Evolutionary conservation across 345 rosid species (phyloP), one percentile per base, ranked within the genome.

Genomic region (Aquilaria yunnanensis): DNA sequence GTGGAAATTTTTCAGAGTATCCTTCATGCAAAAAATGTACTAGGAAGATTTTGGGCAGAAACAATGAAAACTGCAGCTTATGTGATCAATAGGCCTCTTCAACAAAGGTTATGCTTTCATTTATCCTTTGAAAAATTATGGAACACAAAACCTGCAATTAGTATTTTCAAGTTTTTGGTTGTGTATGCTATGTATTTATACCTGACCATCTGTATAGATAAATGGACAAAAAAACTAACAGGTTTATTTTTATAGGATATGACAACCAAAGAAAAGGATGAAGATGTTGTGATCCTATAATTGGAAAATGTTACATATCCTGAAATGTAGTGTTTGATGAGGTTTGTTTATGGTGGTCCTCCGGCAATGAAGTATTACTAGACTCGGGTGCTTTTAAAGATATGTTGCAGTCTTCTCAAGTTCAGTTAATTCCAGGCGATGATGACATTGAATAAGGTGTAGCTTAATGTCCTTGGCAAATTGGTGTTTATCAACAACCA

Each of bases 251-350:
- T 32, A 8, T 54, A 32, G 51, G 50, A 5, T 53, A 63, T 60
- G 54, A 47, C 30, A 43, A 29, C 4, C 5, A 60, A 11, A 46
- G 41, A 8, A 46, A 60, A 47, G 23, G 64, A 9, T 60, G 64
- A 37, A 60, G 53, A 47, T 66, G 30, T 31, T 56, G 49, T 32
- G 62, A 66, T 47, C 56, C 69, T 9, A 66, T 30, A 32, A 66
- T 32, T 31, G 31, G 31, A 0, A 45, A 29, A 9, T 56, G 32
- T 14, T 47, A 32, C 12, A 30, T 14, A 10, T 66, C 56, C 8
- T 5, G 32, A 32, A 65, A 55, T 65, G 54, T 63, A 10, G 49
- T 63, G 47, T 63, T 63, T 30, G 58, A 63, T 52, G 59, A 66
- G 14, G 29, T 56, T 8, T 56, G 14, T 3, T 56, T 13, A 4